Evolutionary conservation across 768 basidiomycete genomes (phyloP).

Genomic region (Zangia roseola): DNA sequence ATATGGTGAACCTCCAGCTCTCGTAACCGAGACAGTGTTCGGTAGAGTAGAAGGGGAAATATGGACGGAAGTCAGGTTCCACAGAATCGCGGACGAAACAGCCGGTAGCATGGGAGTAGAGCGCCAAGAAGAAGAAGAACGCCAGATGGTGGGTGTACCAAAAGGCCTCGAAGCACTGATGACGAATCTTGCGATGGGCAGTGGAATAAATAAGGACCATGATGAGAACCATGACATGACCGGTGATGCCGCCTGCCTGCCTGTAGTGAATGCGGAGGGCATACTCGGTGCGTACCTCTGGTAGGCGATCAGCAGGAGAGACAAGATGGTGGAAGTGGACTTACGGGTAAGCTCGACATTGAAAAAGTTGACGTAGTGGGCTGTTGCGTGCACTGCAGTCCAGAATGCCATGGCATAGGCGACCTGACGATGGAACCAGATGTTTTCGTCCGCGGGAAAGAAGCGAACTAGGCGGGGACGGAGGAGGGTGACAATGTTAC

Average conservation of each 20-base stretch:
- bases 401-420: slow-evolving; percentile 95
- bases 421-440: slow-evolving; percentile 95
- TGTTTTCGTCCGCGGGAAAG: slow-evolving; percentile 91
- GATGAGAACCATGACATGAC: slow-evolving; percentile 92
- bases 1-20: slow-evolving; percentile 90
- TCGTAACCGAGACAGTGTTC: slow-evolving; percentile 89
- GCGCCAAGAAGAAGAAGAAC: slow-evolving; percentile 90
- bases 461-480: slow-evolving; percentile 80
- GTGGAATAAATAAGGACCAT: slow-evolving; percentile 94
- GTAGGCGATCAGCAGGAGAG: neutral
- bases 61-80: slow-evolving; percentile 61
- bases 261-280: slow-evolving; percentile 87
- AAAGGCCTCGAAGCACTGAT: slow-evolving; percentile 92
- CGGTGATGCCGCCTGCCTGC: slow-evolving; percentile 89
- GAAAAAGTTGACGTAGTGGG: slow-evolving; percentile 92
- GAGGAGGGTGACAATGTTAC: slow-evolving; percentile 81
- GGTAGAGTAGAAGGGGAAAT: slow-evolving; percentile 87
- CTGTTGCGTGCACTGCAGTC: slow-evolving; percentile 89
- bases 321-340: slow-evolving; percentile 20
- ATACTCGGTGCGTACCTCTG: slow-evolving; percentile 76
- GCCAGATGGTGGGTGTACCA: slow-evolving; percentile 97
- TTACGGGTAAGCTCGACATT: slow-evolving; percentile 85
- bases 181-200: slow-evolving; percentile 83
- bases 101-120: slow-evolving; percentile 88
- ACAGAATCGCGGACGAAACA: slow-evolving; percentile 92